A percentile compares a stretch with the other conserved stretches of the same genome.
phyloP scores from a whole-genome alignment of 2,329 filamentous ascomycete genomes.

The Aaosphaeria pasadenensis region DNA sequence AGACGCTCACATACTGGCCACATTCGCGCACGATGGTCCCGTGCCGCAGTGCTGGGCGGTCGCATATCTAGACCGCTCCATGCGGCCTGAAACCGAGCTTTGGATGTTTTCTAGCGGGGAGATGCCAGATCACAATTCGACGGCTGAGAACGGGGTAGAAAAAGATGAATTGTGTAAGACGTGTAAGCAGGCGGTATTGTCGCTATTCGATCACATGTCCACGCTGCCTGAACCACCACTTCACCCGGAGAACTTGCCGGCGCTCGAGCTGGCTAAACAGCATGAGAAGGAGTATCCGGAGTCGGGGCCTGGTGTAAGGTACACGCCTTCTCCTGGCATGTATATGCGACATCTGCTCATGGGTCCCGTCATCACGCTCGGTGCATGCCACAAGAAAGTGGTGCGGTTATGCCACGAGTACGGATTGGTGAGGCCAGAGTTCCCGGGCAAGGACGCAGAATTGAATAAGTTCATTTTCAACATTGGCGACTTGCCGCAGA shows the following conservation, averaged over 20 bases:
- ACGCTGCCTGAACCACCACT: conserved; percentile 24
- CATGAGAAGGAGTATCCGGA: conserved; percentile 25
- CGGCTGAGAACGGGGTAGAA: neutral
- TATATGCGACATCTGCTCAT: conserved; percentile 32
- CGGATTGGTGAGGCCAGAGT: conserved; percentile 23
- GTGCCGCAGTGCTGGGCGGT: conserved; percentile 49
- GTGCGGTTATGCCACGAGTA: conserved; percentile 17
- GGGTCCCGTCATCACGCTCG: conserved; percentile 42
- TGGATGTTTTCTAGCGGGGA: conserved; percentile 54
- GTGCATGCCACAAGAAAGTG: conserved; percentile 39
- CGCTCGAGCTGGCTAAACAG: conserved; percentile 24
- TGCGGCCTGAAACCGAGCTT: conserved; percentile 61
- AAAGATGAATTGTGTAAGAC: conserved; percentile 16
- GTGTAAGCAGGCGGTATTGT: conserved; percentile 28
- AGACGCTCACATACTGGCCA: conserved; percentile 33
- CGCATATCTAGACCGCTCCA: conserved; percentile 60
- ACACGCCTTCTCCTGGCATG: conserved; percentile 14
- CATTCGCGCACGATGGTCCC: conserved; percentile 27
- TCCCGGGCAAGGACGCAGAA: conserved; percentile 26
- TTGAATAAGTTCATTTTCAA: conserved; percentile 59
- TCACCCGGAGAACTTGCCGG: conserved; percentile 19
- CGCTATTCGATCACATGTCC: conserved; percentile 25
- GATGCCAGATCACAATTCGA: conserved; percentile 13
- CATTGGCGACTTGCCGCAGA: conserved; percentile 45
- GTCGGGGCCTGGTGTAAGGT: conserved; percentile 15